Percentiles rank a stretch among this genome's conserved stretches.
Conservation (phyloP, 768 basidiomycete species). For the Cantharellus anzutake region DNA sequence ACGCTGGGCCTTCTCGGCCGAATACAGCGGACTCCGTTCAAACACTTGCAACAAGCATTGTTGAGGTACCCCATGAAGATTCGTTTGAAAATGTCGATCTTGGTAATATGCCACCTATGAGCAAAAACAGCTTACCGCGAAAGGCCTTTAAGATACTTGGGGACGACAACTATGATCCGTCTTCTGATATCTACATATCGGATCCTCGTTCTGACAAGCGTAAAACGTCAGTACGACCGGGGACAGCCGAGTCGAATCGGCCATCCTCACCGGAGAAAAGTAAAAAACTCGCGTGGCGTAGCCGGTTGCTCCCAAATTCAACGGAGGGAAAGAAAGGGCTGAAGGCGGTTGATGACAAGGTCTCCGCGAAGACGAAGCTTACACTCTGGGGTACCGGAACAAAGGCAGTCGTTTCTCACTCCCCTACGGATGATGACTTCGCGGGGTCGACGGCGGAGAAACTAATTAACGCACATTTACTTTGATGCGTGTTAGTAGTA, state of each 20-base stretch:
- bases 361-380: too few species aligned
- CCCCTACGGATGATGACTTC: too few species aligned
- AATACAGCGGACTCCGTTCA: not conserved
- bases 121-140: not conserved
- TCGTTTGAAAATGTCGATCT: not conserved
- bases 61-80: not conserved
- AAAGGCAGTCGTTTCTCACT: too few species aligned
- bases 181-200: not conserved
- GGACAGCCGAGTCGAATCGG: not conserved
- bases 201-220: not conserved
- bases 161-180: not conserved
- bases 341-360: too few species aligned
- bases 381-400: too few species aligned
- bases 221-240: not conserved
- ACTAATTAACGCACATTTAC: too few species aligned
- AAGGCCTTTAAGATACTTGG: not conserved
- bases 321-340: too few species aligned
- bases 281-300: not conserved
- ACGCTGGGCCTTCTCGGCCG: not conserved
- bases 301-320: not conserved
- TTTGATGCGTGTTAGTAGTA: too few species aligned
- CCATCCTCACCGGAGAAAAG: not conserved
- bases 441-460: too few species aligned
- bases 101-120: not conserved
- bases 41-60: not conserved